Base-by-base conservation (phyloP, 352 stramenopile genomes). In the Globisporangium alternatum region DNA sequence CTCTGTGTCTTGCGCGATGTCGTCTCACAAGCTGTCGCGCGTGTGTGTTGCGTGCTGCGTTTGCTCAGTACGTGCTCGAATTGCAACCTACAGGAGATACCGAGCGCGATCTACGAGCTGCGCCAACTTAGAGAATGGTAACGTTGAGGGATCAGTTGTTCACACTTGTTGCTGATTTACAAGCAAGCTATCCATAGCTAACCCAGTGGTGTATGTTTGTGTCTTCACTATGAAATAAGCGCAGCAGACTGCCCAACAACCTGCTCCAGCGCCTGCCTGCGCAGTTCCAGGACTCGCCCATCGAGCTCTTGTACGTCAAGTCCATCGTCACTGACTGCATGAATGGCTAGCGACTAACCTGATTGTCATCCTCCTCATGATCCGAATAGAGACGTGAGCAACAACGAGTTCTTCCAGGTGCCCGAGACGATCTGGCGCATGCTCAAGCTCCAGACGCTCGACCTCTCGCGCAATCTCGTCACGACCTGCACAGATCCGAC, bases 301-400 rank as follows among this genome's bases (percentile, higher is more conserved):
- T 83, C 41, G 65, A 74, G 33, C 65, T 54, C n/a, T 51, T 83
- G 75, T 83, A 67, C 7, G 75, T 68, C n/a, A n/a, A n/a, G n/a
- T n/a, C n/a, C n/a, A n/a, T n/a, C n/a, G n/a, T n/a, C n/a, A n/a
- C n/a, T n/a, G n/a, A n/a, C n/a, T n/a, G n/a, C n/a, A n/a, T n/a
- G n/a, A n/a, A n/a, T n/a, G n/a, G n/a, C n/a, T n/a, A n/a, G n/a
- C n/a, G n/a, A n/a, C n/a, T n/a, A n/a, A n/a, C n/a, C n/a, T n/a
- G n/a, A n/a, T n/a, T n/a, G n/a, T n/a, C n/a, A n/a, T n/a, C 10
- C 12, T 48, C 4, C 35, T 55, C 2, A 17, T 12, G 39, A 44
- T 6, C 19, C 15, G 41, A 39, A 31, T 37, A 83, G 71, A 8
- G 66, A 80, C 45, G 30, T 81, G 21, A 60, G 64, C 0, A 43